Base-by-base conservation (phyloP, 164 flowering plant genomes). In the Taxillus chinensis region DNA sequence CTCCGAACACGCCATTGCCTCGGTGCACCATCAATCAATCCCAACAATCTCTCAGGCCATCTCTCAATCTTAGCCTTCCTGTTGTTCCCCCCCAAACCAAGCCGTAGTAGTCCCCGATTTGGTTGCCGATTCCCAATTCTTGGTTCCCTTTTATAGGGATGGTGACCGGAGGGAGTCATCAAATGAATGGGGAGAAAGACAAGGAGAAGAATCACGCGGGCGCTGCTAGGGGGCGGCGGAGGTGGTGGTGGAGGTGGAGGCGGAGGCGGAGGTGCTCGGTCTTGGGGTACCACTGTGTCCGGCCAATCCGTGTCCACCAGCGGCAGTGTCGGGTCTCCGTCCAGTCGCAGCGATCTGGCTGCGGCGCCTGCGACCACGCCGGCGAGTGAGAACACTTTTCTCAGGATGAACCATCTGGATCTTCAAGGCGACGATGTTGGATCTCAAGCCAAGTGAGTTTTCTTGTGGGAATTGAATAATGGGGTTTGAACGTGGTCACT, bases 221-320 rank as follows among this genome's bases (percentile, higher is more conserved):
- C 50, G 48, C 66, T 52, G 66, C 82, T 7, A 74, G 73, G 59
- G 82, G n/a, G n/a, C n/a, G n/a, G n/a, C n/a, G n/a, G n/a, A n/a
- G n/a, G 27, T 2, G 27, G 27, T 2, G 27, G 27, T 0, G 27
- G 27, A 27, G 27, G 27, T 27, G 27, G 27, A 27, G 27, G 27
- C 27, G 27, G 27, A 27, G 27, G 77, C 58, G 76, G 79, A 5
- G 73, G 69, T 45, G 60, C 79, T 7, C 64, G 87, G 77, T 80
- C 90, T n/a, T 79, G 89, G 86, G 84, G 87, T 27, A 73, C 81
- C 40, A 73, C 86, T 5, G 59, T 68, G 12, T 86, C 96, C 0
- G 92, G 87, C 5, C 96, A 90, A 70, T 93, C 99, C 2, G 78
- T 90, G 40, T 93, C 99, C 0, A 90, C 93, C 4, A 91, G 99